These are phyloP conservation scores for Crucihimalaya himalaica DNA, from an alignment of 345 rosid species.

Conservation along the genomic window DNA sequence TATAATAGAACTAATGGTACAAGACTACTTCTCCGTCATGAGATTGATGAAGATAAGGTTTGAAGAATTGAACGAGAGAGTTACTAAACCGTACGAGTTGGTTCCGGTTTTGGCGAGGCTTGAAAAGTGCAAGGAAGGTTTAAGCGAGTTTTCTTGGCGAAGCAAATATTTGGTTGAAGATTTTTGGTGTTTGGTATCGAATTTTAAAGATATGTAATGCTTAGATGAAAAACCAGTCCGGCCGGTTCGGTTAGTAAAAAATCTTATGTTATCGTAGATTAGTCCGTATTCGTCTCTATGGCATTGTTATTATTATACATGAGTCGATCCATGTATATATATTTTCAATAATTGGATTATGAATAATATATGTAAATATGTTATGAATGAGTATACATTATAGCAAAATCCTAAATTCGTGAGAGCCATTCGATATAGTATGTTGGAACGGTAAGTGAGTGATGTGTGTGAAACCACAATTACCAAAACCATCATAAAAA, in stretches of 20 bases:
- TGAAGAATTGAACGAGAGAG: slow-evolving; percentile 26
- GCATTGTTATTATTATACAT: neutral
- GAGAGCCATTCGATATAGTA: too few species aligned
- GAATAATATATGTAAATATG: neutral
- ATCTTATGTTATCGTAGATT: neutral
- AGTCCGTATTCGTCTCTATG: neutral
- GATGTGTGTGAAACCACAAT: too few species aligned
- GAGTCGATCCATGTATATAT: neutral
- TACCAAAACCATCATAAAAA: neutral
- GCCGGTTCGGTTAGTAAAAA: neutral
- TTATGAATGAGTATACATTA: neutral
- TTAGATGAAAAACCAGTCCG: neutral
- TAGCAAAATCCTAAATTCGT: neutral
- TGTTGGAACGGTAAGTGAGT: too few species aligned
- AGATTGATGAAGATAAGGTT: slow-evolving; percentile 24
- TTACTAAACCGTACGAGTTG: neutral
- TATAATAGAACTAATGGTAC: slow-evolving; percentile 1
- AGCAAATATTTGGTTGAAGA: slow-evolving; percentile 10
- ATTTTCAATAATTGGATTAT: neutral
- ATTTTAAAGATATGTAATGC: neutral
- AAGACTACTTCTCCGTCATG: slow-evolving; percentile 24
- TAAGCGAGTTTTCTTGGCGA: slow-evolving; percentile 34
- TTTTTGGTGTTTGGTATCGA: slow-evolving; percentile 24
- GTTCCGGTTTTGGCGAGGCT: slow-evolving; percentile 13
- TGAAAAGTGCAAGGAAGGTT: slow-evolving; percentile 4